Percentiles rank a stretch among this genome's conserved stretches.
These are phyloP conservation scores for Aspergillus vadensis DNA, from an alignment of 2,329 filamentous ascomycete species.

Conservation along the genomic window DNA sequence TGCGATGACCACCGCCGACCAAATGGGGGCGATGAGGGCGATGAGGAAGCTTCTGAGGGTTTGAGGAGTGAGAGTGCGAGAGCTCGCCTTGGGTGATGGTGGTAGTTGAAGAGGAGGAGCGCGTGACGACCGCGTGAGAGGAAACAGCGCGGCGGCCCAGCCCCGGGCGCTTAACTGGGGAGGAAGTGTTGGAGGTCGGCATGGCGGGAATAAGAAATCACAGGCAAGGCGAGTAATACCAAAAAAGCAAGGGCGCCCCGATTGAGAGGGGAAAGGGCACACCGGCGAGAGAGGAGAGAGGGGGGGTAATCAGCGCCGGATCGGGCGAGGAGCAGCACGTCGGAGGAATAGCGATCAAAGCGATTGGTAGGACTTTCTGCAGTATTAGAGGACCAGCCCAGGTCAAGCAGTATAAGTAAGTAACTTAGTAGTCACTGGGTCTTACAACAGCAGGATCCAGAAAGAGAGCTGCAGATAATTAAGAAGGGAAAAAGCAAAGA, in stretches of 20 bases:
- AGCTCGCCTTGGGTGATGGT: conserved; percentile 29
- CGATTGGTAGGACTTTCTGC: conserved; percentile 16
- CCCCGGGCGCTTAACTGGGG: conserved; percentile 44
- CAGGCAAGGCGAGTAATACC: conserved; percentile 6
- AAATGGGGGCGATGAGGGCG: conserved; percentile 46
- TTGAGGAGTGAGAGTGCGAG: conserved; percentile 30
- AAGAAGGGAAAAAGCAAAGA: conserved; percentile 21
- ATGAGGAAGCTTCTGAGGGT: conserved; percentile 36
- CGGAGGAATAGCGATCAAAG: conserved; percentile 10
- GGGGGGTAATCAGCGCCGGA: conserved; percentile 14
- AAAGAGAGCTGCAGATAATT: conserved; percentile 1
- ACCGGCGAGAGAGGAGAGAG: not conserved
- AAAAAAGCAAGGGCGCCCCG: conserved; percentile 6
- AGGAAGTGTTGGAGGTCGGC: conserved; percentile 36
- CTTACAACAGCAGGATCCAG: conserved; percentile 4
- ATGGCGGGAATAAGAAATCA: conserved; percentile 20
- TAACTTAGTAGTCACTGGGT: too few relatives aligned
- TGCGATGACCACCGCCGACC: conserved; percentile 40
- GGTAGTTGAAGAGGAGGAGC: conserved; percentile 30
- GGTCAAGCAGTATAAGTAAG: not conserved
- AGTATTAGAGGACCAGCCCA: not conserved
- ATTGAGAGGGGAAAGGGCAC: not conserved
- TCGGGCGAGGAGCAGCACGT: conserved; percentile 21
- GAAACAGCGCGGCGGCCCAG: conserved; percentile 44
- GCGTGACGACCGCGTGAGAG: conserved; percentile 44